Conservation (phyloP, 306 rosid genomes). For the Cucurbita pepo region DNA sequence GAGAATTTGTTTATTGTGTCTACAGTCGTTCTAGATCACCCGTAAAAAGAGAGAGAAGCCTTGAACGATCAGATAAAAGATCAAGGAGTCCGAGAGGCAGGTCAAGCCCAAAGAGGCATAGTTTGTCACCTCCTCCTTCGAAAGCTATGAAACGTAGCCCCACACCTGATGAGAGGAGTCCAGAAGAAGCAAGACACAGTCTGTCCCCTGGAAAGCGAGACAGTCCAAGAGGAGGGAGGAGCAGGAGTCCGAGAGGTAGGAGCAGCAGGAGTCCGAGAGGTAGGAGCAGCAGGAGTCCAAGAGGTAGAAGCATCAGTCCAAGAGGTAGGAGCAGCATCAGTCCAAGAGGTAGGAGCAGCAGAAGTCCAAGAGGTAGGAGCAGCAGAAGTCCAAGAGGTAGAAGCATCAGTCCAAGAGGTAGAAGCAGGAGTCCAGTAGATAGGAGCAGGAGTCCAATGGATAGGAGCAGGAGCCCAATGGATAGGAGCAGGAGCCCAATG, state of each 20-base stretch:
- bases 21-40: conserved; percentile 36
- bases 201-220: conserved; percentile 18
- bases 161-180: conserved; percentile 29
- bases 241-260: conserved; percentile 20
- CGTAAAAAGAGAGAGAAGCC: conserved; percentile 26
- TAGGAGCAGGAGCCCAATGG: conserved; percentile 17
- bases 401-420: conserved; percentile 13
- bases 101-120: conserved; percentile 26
- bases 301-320: conserved; percentile 11
- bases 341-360: conserved; percentile 12
- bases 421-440: conserved; percentile 19
- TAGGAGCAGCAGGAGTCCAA: not conserved
- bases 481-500: conserved; percentile 29
- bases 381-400: too few relatives aligned
- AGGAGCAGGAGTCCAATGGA: conserved; percentile 9
- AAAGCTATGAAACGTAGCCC: conserved; percentile 24
- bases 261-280: conserved; percentile 19
- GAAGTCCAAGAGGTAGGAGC: not conserved
- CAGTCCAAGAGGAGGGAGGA: conserved; percentile 21
- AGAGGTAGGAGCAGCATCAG: conserved; percentile 16
- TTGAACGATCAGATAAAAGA: conserved; percentile 24
- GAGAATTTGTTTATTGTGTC: not conserved
- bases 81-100: conserved; percentile 33
- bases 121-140: conserved; percentile 27
- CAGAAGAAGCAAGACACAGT: conserved; percentile 18